Evolutionary conservation across 306 rosid genomes (phyloP), one percentile per base, ranked within the genome.

Genomic region (Cajanus cajan): DNA sequence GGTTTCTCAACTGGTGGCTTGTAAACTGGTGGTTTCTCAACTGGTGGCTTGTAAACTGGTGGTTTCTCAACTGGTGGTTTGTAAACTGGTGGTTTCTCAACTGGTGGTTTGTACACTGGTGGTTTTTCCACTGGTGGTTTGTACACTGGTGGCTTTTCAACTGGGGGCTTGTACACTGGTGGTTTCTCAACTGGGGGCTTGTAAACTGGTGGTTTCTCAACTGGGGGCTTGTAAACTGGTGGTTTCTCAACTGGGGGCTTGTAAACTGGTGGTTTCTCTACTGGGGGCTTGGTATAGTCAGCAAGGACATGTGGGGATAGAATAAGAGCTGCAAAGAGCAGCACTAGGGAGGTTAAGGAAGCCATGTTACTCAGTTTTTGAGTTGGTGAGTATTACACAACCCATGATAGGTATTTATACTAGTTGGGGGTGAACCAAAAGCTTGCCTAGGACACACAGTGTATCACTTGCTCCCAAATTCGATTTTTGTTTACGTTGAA

Each of bases 261-360:
- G 59, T 52, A 52, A 0, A 18, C 28, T 52, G 59, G 24, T 0
- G 68, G 68, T 1, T 62, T 62, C 44, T 62, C 68, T 7, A 7
- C 0, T 8, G 63, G 63, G 0, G 34, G 63, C 7, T 24, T 45
- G 13, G 8, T 68, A 69, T 70, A 70, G 19, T 69, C 15, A 7
- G 82, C 78, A 44, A 70, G 64, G 2, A 51, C 82, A 2, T 79
- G 54, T 14, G 82, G 78, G 71, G 47, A 44, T 14, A 45, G n/a
- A 71, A 61, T 5, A 0, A 79, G 16, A 34, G 83, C 78, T 33
- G 36, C 51, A 45, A 79, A 14, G 10, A 79, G 55, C 63, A 70
- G 8, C 31, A 61, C 22, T 44, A 79, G 8, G 31, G 33, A 44
- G 64, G 12, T 25, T 21, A 47, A 59, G 65, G 78, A 59, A 59